These are phyloP conservation scores for Elsinoe ampelina DNA, from an alignment of 2,329 filamentous ascomycete species.

Conservation along the genomic window DNA sequence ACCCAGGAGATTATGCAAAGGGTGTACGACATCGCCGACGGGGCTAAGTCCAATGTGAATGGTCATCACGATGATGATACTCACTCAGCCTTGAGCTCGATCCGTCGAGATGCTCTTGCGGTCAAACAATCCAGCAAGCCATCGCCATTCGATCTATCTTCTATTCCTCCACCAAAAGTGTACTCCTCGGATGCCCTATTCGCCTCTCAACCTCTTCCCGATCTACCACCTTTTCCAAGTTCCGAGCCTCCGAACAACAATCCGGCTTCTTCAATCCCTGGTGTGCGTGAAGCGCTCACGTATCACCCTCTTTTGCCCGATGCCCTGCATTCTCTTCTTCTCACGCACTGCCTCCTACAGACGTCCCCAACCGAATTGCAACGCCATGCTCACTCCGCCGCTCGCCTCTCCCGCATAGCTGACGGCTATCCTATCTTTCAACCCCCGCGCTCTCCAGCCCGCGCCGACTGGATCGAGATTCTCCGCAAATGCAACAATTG, in stretches of 20 bases:
- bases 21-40: conserved; percentile 48
- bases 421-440: conserved; percentile 78
- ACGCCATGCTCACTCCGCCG: conserved; percentile 73
- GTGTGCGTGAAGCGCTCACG: conserved; percentile 56
- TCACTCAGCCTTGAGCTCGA: neutral
- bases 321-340: conserved; percentile 65
- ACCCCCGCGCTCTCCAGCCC: conserved; percentile 58
- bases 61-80: conserved; percentile 19
- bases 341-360: conserved; percentile 70
- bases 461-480: conserved; percentile 73
- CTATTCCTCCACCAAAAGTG: conserved; percentile 40
- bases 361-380: conserved; percentile 68
- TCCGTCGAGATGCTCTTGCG: neutral
- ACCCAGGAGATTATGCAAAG: conserved; percentile 50
- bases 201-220: conserved; percentile 53
- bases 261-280: conserved; percentile 26
- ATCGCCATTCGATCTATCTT: neutral
- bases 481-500: conserved; percentile 59
- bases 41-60: conserved; percentile 21
- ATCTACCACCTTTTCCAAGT: conserved; percentile 57
- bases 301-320: conserved; percentile 76
- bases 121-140: neutral
- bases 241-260: conserved; percentile 24
- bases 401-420: conserved; percentile 61
- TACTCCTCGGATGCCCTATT: conserved; percentile 59